A percentile compares a stretch with the other conserved stretches of the same genome.
Conservation (phyloP, 148 eudicot species). For the Fagopyrum tataricum region DNA sequence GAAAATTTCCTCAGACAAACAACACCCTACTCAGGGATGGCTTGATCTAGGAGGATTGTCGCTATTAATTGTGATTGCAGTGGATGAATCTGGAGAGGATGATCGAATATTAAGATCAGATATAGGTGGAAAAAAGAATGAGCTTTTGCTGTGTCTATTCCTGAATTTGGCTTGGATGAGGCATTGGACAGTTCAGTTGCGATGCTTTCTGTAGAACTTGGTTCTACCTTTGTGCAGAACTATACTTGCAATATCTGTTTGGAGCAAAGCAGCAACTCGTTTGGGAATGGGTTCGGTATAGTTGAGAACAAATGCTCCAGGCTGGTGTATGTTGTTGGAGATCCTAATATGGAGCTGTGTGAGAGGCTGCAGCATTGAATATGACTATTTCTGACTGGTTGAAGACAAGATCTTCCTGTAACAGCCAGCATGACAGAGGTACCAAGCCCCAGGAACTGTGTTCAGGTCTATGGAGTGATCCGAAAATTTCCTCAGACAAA, state of each 20-base stretch:
- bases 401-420: conserved; percentile 31
- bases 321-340: conserved; percentile 41
- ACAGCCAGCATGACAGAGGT: conserved; percentile 49
- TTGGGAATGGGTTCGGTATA: conserved; percentile 11
- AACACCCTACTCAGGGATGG: conserved; percentile 42
- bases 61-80: conserved; percentile 61
- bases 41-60: conserved; percentile 93
- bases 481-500: neutral
- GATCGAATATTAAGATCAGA: conserved; percentile 34
- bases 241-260: conserved; percentile 52
- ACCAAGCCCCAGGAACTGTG: conserved; percentile 25
- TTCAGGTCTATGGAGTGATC: neutral
- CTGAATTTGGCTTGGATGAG: conserved; percentile 72
- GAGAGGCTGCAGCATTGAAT: conserved; percentile 52
- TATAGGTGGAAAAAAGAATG: conserved; percentile 43
- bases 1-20: neutral
- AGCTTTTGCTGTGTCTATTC: conserved; percentile 55
- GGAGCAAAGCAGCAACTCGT: conserved; percentile 15
- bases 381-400: conserved; percentile 43
- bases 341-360: conserved; percentile 64
- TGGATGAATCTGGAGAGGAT: conserved; percentile 21
- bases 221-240: conserved; percentile 38
- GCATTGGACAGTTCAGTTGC: conserved; percentile 65
- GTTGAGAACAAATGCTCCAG: conserved; percentile 21
- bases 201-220: conserved; percentile 47